Evolutionary conservation across 169 alveolate genomes (phyloP).

Genomic region (Blepharisma undulans): DNA sequence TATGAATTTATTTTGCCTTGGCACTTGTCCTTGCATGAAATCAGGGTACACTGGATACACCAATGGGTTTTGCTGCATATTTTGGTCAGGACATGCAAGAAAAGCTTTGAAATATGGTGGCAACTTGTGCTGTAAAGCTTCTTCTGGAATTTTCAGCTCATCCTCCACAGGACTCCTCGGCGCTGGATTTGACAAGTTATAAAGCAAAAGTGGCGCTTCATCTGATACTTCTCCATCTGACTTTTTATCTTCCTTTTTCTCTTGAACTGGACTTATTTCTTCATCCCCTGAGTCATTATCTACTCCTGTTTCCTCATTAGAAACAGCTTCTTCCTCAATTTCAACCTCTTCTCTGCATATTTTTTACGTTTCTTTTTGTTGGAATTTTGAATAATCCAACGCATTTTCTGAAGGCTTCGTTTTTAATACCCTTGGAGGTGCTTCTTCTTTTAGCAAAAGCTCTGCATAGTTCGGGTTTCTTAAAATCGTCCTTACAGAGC

Average conservation of each 20-base stretch:
- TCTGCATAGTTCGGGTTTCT: constrained; percentile 34
- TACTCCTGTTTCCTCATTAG: neutral
- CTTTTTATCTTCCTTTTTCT: neutral
- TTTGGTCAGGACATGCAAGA: neutral
- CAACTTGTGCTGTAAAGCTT: neutral
- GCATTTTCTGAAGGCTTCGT: neutral
- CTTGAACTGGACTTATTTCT: neutral
- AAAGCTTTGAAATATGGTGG: neutral
- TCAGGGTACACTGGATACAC: neutral
- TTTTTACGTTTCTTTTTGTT: neutral
- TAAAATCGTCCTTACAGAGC: constrained; percentile 32
- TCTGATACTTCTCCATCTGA: neutral
- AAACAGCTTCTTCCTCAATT: neutral
- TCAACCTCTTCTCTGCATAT: neutral
- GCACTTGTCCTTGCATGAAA: neutral
- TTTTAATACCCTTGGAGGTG: constrained; percentile 27
- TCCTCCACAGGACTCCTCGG: neutral
- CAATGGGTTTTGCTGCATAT: neutral
- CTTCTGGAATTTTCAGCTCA: neutral
- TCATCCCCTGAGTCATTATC: neutral
- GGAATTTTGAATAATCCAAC: neutral
- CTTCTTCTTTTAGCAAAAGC: constrained; percentile 21
- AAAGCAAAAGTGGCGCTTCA: neutral
- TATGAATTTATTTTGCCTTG: neutral
- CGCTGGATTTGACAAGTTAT: neutral